Conservation (phyloP, 441 rosid species). For the Erysimum pusillum region DNA sequence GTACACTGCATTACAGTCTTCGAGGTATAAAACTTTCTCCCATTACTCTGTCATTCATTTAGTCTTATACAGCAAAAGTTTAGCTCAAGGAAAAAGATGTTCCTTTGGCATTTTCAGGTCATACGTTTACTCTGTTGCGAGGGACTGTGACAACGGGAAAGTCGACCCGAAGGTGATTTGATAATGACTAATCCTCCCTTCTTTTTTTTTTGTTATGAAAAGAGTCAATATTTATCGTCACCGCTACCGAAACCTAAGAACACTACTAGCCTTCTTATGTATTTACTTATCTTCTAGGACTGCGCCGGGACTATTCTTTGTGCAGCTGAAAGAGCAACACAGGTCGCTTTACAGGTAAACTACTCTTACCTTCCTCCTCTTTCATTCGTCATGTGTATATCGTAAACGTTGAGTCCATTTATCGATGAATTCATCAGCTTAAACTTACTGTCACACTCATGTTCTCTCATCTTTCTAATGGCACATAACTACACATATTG, state of each 20-base stretch:
- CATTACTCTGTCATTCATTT: not conserved
- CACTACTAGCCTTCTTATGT: constrained; percentile 1
- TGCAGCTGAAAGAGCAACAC: constrained; percentile 96
- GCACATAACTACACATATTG: constrained; percentile 3
- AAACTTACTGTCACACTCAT: not conserved
- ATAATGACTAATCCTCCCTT: not conserved
- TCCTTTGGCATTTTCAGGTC: constrained; percentile 64
- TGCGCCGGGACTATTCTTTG: constrained; percentile 95
- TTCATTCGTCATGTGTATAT: not conserved
- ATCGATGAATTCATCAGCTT: not conserved
- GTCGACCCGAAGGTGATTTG: constrained; percentile 75
- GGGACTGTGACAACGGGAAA: constrained; percentile 86
- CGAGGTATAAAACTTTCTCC: constrained; percentile 62
- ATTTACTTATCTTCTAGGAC: constrained; percentile 57
- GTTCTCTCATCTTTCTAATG: not conserved
- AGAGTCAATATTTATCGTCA: not conserved
- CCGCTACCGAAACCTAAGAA: not conserved
- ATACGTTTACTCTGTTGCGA: constrained; percentile 89
- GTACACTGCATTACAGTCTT: constrained; percentile 91
- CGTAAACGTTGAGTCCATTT: not conserved
- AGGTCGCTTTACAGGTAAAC: constrained; percentile 92
- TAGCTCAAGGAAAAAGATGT: not conserved
- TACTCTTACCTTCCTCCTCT: constrained; percentile 6
- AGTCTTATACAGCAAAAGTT: constrained; percentile 17
- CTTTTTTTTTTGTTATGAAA: not conserved